These are phyloP conservation scores for Lactifluus subvellereus DNA, from an alignment of 768 basidiomycete species.

Conservation along the genomic window DNA sequence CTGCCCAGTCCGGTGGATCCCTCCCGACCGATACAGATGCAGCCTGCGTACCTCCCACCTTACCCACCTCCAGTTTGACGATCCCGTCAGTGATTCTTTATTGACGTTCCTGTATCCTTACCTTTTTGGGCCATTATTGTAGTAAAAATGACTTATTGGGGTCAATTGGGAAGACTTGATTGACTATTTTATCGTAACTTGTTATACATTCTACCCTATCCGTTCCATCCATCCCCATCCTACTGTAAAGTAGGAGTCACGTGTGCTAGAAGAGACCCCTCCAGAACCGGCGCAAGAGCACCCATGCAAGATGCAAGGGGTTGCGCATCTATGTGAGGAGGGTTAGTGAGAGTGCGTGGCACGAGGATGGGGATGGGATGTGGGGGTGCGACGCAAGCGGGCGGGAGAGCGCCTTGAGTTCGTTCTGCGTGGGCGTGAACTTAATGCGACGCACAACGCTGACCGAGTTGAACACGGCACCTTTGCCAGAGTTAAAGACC, in stretches of 20 bases:
- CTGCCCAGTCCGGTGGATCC: neutral
- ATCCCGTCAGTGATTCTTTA: neutral
- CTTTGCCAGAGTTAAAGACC: slow-evolving; percentile 74
- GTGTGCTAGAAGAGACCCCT: slow-evolving; percentile 53
- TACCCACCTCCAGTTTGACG: slow-evolving; percentile 8
- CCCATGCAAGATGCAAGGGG: slow-evolving; percentile 64
- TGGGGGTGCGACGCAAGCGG: slow-evolving; percentile 61
- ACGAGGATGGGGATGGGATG: slow-evolving; percentile 41
- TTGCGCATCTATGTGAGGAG: slow-evolving; percentile 64
- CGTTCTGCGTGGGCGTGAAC: slow-evolving; percentile 47
- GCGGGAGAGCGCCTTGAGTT: slow-evolving; percentile 77
- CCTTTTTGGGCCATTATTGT: neutral
- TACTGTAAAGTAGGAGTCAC: slow-evolving; percentile 42
- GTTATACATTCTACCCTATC: neutral
- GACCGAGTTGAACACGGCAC: slow-evolving; percentile 75
- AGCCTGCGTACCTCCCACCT: neutral
- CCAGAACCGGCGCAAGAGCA: slow-evolving; percentile 36
- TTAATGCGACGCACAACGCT: slow-evolving; percentile 51
- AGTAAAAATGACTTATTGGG: neutral
- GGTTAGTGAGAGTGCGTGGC: slow-evolving; percentile 59
- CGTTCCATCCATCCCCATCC: neutral
- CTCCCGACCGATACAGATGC: slow-evolving; percentile 9
- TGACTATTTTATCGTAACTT: slow-evolving; percentile 10
- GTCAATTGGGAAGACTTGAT: neutral
- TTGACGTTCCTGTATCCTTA: neutral